These are phyloP conservation scores for Candida nanaspora DNA, from an alignment of 805 yeast species.

Conservation along the genomic window DNA sequence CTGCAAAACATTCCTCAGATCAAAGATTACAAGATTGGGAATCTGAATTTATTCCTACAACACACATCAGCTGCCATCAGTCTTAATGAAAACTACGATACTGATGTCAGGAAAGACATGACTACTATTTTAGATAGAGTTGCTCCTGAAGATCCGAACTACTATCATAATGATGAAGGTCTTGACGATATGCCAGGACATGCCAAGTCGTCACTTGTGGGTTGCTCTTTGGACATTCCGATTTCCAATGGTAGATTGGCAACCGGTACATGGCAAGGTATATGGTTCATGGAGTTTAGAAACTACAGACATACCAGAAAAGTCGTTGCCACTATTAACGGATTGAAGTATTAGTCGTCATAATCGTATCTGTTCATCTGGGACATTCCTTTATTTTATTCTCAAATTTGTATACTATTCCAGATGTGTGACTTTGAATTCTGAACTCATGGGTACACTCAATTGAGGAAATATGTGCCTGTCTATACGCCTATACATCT, in stretches of 20 bases:
- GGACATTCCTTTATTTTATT: no score
- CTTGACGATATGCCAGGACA: conserved; percentile 86
- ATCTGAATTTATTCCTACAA: conserved; percentile 59
- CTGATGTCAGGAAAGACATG: conserved; percentile 71
- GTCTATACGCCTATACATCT: no score
- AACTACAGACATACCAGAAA: conserved; percentile 54
- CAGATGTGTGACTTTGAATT: no score
- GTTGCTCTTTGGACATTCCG: conserved; percentile 61
- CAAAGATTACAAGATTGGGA: conserved; percentile 52
- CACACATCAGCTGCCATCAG: conserved; percentile 79
- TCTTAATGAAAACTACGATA: conserved; percentile 73
- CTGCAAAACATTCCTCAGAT: conserved; percentile 49
- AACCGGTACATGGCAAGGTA: conserved; percentile 83
- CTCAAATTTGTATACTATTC: no score
- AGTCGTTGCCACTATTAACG: conserved; percentile 69
- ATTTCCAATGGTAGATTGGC: conserved; percentile 60
- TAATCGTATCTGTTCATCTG: no score
- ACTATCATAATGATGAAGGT: conserved; percentile 68
- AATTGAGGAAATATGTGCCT: no score
- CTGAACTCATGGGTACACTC: no score
- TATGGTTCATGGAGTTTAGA: conserved; percentile 71
- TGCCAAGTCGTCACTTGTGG: conserved; percentile 54
- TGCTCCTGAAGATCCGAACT: conserved; percentile 48
- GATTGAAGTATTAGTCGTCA: conserved; percentile 28
- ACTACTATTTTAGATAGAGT: conserved; percentile 51